Conservation (phyloP, 1,139 yeast species). For the Candida sp. region DNA sequence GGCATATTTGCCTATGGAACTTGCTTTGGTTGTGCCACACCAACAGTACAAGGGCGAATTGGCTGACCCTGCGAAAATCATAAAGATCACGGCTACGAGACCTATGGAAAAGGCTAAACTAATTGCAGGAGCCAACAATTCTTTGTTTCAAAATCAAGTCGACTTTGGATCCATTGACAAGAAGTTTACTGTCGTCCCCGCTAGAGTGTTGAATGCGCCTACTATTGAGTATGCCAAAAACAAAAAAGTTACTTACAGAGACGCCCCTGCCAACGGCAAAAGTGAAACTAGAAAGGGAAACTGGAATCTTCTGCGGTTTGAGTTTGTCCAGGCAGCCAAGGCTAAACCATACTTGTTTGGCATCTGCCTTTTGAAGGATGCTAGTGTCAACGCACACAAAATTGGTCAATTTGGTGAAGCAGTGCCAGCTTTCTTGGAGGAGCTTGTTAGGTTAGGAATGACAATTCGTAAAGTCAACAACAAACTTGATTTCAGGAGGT, state of each 20-base stretch:
- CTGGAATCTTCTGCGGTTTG: slow-evolving; percentile 15
- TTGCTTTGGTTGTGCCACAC: slow-evolving; percentile 14
- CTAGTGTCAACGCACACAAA: slow-evolving; percentile 1
- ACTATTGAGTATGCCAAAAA: slow-evolving; percentile 13
- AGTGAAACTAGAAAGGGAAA: slow-evolving; percentile 15
- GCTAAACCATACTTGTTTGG: slow-evolving; percentile 13
- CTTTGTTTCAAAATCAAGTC: slow-evolving; percentile 8
- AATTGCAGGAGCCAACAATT: slow-evolving; percentile 9
- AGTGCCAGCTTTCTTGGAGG: slow-evolving; percentile 10
- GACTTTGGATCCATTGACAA: slow-evolving; percentile 14
- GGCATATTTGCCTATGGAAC: slow-evolving; percentile 16
- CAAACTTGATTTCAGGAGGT: slow-evolving; percentile 5
- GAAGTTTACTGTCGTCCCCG: slow-evolving; percentile 13
- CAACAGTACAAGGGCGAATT: slow-evolving; percentile 16
- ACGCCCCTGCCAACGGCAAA: slow-evolving; percentile 12
- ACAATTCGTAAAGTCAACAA: slow-evolving; percentile 5
- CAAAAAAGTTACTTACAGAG: slow-evolving; percentile 9
- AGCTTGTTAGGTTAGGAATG: slow-evolving; percentile 15
- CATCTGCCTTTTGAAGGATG: slow-evolving; percentile 11
- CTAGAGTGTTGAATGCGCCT: slow-evolving; percentile 17
- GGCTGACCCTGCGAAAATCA: slow-evolving; percentile 13
- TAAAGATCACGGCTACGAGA: slow-evolving; percentile 13
- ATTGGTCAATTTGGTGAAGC: slow-evolving; percentile 12
- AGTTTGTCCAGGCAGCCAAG: slow-evolving; percentile 11
- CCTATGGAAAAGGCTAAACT: slow-evolving; percentile 15